Evolutionary conservation across 441 rosid genomes (phyloP).

Genomic region (Gossypium trilobum): DNA sequence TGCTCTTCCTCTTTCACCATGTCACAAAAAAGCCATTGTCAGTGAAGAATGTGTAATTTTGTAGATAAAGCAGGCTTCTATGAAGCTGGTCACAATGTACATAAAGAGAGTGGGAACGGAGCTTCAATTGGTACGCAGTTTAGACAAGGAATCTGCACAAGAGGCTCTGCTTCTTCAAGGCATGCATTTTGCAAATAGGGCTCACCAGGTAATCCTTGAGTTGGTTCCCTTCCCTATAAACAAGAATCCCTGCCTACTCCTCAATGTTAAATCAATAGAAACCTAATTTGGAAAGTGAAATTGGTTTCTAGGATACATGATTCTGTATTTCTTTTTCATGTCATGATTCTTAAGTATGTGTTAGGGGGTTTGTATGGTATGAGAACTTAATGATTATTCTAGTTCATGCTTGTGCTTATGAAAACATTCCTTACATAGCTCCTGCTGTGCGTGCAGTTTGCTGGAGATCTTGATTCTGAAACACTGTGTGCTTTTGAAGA

Average conservation of each 20-base stretch:
- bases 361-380: neutral
- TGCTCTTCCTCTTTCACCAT: neutral
- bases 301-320: neutral
- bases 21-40: neutral
- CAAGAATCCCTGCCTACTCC: neutral
- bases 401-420: neutral
- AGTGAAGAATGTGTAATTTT: slow-evolving; percentile 3
- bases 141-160: slow-evolving; percentile 55
- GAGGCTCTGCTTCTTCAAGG: slow-evolving; percentile 79
- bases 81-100: slow-evolving; percentile 68
- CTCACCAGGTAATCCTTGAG: slow-evolving; percentile 61
- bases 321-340: neutral
- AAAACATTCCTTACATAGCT: neutral
- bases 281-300: neutral
- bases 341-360: neutral
- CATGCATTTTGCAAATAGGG: slow-evolving; percentile 66
- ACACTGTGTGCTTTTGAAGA: slow-evolving; percentile 74
- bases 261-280: neutral
- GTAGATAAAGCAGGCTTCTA: slow-evolving; percentile 66
- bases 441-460: slow-evolving; percentile 42
- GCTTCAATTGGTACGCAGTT: slow-evolving; percentile 49
- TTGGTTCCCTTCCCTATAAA: neutral
- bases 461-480: slow-evolving; percentile 88
- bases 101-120: slow-evolving; percentile 70
- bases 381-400: neutral